Conservation (phyloP, 2,329 filamentous ascomycete species). For the Aspergillus persii region DNA sequence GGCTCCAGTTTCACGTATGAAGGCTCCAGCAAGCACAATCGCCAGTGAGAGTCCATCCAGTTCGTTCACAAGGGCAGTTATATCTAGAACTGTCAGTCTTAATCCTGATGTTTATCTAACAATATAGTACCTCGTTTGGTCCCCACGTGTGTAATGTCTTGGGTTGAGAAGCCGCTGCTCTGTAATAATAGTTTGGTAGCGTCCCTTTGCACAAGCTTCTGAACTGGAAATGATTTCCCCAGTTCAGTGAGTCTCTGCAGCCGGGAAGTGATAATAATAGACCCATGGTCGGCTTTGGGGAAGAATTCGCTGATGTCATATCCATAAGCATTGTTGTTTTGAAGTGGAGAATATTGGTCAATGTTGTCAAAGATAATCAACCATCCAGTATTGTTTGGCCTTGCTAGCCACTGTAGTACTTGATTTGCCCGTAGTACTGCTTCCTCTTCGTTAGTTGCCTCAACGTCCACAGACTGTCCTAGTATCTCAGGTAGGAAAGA, state of each 20-base stretch:
- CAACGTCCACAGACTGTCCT: slow-evolving; percentile 1
- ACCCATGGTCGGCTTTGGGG: slow-evolving; percentile 38
- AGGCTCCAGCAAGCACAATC: slow-evolving; percentile 48
- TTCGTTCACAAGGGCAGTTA: slow-evolving; percentile 27
- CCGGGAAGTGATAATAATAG: slow-evolving; percentile 44
- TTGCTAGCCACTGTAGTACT: slow-evolving; percentile 15
- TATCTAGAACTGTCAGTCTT: slow-evolving; percentile 20
- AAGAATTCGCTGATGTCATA: slow-evolving; percentile 32
- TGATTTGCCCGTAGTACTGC: slow-evolving; percentile 13
- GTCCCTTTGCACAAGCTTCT: slow-evolving; percentile 26
- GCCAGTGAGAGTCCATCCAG: slow-evolving; percentile 50
- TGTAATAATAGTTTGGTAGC: slow-evolving; percentile 14
- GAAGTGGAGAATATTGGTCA: slow-evolving; percentile 19
- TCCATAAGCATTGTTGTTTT: slow-evolving; percentile 10
- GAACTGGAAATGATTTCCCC: slow-evolving; percentile 31
- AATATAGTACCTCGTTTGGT: slow-evolving; percentile 11
- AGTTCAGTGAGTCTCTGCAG: slow-evolving; percentile 30
- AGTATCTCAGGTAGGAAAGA: slow-evolving; percentile 15
- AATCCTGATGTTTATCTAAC: neutral
- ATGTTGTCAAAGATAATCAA: slow-evolving; percentile 32
- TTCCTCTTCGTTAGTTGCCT: slow-evolving; percentile 9
- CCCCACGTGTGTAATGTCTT: neutral
- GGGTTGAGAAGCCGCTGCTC: slow-evolving; percentile 7
- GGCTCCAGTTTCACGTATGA: slow-evolving; percentile 39
- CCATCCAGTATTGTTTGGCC: slow-evolving; percentile 20